These are phyloP conservation scores for Hypoxylon crocopeplum DNA, from an alignment of 495 filamentous ascomycete genomes.

Conservation along the genomic window DNA sequence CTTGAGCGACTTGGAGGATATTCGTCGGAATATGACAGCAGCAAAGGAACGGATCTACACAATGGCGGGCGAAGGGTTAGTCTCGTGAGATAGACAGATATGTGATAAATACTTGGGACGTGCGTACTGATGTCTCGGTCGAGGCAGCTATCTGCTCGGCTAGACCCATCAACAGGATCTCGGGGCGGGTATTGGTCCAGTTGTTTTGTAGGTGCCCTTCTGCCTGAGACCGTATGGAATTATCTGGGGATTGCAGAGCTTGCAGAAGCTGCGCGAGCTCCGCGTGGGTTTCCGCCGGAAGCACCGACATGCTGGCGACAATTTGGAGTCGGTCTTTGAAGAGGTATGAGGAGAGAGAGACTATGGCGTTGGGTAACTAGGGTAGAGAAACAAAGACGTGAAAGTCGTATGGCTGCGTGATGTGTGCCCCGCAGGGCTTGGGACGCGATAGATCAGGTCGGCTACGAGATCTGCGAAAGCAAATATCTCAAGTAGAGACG, in stretches of 20 bases:
- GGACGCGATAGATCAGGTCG: neutral
- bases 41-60: constrained; percentile 72
- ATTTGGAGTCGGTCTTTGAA: neutral
- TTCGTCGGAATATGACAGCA: constrained; percentile 92
- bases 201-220: constrained; percentile 89
- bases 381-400: neutral
- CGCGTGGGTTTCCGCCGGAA: constrained; percentile 79
- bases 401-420: too few species aligned
- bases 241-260: constrained; percentile 89
- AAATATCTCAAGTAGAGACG: too few species aligned
- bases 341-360: constrained; percentile 2
- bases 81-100: neutral
- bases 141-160: constrained; percentile 86
- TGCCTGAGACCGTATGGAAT: constrained; percentile 78
- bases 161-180: constrained; percentile 88
- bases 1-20: constrained; percentile 86
- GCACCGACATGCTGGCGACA: constrained; percentile 73
- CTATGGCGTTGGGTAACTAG: neutral
- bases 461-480: neutral
- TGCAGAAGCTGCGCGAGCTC: constrained; percentile 85
- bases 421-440: neutral
- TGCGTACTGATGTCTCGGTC: constrained; percentile 70
- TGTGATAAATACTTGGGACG: constrained; percentile 6
- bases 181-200: constrained; percentile 82
- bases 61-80: constrained; percentile 12